Evolutionary conservation across 2,329 filamentous ascomycete genomes (phyloP), one percentile per base, ranked within the genome.

Genomic region (Alternaria triticina): DNA sequence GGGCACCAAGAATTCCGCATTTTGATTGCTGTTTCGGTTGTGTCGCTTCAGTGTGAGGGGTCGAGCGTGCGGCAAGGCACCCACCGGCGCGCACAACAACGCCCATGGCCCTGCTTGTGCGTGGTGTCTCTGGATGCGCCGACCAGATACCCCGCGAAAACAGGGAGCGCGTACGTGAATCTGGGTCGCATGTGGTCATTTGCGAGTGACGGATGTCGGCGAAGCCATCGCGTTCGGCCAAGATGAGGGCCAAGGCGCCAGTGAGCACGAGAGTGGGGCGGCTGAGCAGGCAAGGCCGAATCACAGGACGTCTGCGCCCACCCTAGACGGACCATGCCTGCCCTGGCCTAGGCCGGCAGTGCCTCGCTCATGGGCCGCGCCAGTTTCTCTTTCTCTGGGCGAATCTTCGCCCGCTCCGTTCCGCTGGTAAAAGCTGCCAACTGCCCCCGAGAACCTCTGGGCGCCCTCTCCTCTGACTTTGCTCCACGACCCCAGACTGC

Each of bases 381-480:
- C 54, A 30, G 43, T 30, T 45, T 56, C 28, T 54, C 57, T 36
- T 51, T 61, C 47, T 61, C 54, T 58, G 44, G 56, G 56, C 49
- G 44, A 45, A 44, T 59, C 56, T 47, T 57, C 60, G 60, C 60
- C 55, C 55, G 54, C 60, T 45, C 56, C 49, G 50, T 33, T 62
- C 54, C 59, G 59, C 45, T 49, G 30, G 45, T 49, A 51, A 49
- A 56, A 40, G 45, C 46, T 50, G 27, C 40, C 49, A 40, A 57
- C 40, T 49, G 49, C 55, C 60, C 55, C 54, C 60, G 52, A 58
- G 56, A 50, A 51, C 55, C 57, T 50, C 58, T 67, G 57, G 57
- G 61, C 61, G 59, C 54, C 46, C 59, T 58, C 56, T 55, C 50
- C 61, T 60, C 49, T 56, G 40, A 44, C 54, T 59, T 59, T 56